Percentiles rank a stretch among this genome's conserved stretches.
Conservation (phyloP, 148 eudicot genomes). For the Drosera capensis region DNA sequence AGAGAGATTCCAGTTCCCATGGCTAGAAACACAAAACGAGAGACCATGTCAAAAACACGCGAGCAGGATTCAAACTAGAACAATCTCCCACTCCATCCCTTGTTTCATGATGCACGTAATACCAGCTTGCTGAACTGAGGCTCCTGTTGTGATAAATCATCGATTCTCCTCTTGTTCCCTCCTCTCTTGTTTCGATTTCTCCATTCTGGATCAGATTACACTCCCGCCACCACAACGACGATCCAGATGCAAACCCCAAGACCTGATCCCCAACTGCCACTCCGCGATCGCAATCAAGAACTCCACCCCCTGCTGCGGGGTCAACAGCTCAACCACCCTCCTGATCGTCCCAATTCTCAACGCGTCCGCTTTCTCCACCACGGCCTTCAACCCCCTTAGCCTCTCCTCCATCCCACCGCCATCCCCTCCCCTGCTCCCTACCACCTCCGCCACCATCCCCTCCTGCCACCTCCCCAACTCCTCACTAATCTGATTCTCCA, state of each 20-base stretch:
- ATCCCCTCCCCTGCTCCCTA: constrained; percentile 16
- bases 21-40: too few relatives aligned
- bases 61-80: too few relatives aligned
- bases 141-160: too few relatives aligned
- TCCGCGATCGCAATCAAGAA: constrained; percentile 53
- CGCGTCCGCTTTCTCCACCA: constrained; percentile 52
- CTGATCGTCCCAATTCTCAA: constrained; percentile 44
- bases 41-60: too few relatives aligned
- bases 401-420: constrained; percentile 15
- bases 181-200: too few relatives aligned
- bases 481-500: constrained; percentile 54
- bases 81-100: too few relatives aligned
- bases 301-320: constrained; percentile 70
- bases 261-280: constrained; percentile 49
- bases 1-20: too few relatives aligned
- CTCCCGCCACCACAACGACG: not conserved
- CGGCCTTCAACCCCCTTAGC: constrained; percentile 17
- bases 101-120: too few relatives aligned
- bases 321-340: constrained; percentile 52
- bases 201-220: too few relatives aligned
- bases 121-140: too few relatives aligned
- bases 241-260: constrained; percentile 60
- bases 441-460: constrained; percentile 25
- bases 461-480: constrained; percentile 70
- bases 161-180: too few relatives aligned